Base-by-base conservation (phyloP, 352 stramenopile genomes). In the Globisporangium cystogenes region DNA sequence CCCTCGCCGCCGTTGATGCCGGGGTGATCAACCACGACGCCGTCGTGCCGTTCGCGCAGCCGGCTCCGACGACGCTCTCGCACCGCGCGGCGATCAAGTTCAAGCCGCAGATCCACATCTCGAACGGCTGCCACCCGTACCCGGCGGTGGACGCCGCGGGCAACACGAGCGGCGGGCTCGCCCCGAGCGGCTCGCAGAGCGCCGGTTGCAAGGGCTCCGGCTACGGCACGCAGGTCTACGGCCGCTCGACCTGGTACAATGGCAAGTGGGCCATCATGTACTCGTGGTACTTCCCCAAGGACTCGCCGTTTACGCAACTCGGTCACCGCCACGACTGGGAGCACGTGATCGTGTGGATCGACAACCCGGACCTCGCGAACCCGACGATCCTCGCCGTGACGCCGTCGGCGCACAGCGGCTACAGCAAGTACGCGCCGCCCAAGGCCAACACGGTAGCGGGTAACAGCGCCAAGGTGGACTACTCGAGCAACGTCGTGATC, bases 201-300 rank as follows among this genome's bases (percentile, higher is more conserved):
- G 57, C 53, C 12, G 57, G 61, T n/a, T 70, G 63, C 48, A 70
- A 70, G 48, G 63, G 63, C 21, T 70, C 63, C 6, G 59, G 59
- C 31, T 64, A 51, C 15, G 61, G 56, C 16, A 59, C 61, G 0
- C 62, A 70, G 46, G 46, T 70, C 2, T 70, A 64, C 27, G 52
- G 57, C 18, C 62, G 58, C 15, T 57, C 58, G 16, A 35, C 21
- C 12, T 53, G 31, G 40, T 66, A 66, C 49, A 58, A 68, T 18
- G 53, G 48, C 33, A 40, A 35, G 14, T 65, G 45, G 37, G 53
- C 58, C 20, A 62, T 70, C 60, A 66, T 66, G 62, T 68, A 70
- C 59, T 60, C 58, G 20, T 72, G 65, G 65, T 77, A 77, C 59
- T 74, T 77, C 49, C 60, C 41, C 18, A 77, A 73, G 54, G 64